Evolutionary conservation across 768 basidiomycete genomes (phyloP).

Genomic region (Scleroderma citrinum): DNA sequence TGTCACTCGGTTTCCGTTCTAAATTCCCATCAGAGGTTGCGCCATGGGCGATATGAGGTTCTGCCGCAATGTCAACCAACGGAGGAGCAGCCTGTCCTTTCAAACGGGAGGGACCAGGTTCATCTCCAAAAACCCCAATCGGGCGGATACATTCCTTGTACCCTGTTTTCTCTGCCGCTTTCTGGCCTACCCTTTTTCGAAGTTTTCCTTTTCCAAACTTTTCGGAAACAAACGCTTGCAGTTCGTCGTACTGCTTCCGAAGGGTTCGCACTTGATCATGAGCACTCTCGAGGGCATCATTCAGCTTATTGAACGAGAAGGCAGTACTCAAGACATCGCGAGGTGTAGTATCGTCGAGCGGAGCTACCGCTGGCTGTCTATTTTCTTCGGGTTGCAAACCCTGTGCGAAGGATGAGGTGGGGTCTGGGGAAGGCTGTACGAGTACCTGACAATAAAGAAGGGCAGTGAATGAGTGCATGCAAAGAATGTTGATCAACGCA

Average conservation of each 20-base stretch:
- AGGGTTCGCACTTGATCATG: slow-evolving; percentile 21
- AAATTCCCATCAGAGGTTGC: not conserved
- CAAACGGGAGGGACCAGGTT: not conserved
- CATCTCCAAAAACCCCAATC: too few species aligned
- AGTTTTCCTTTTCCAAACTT: slow-evolving; percentile 1
- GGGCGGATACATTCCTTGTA: too few species aligned
- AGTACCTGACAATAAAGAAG: not conserved
- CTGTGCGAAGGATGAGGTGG: not conserved
- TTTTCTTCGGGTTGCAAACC: not conserved
- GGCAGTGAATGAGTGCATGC: not conserved
- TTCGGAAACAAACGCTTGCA: slow-evolving; percentile 13
- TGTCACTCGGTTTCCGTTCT: not conserved
- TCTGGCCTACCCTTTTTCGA: not conserved
- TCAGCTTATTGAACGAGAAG: slow-evolving; percentile 22
- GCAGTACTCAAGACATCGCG: slow-evolving; percentile 3
- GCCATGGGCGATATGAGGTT: not conserved
- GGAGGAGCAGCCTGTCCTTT: not conserved
- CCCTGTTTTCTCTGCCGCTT: not conserved
- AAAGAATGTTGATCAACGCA: too few species aligned
- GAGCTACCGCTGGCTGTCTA: not conserved
- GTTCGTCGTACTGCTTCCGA: slow-evolving; percentile 21
- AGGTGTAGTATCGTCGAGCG: too few species aligned
- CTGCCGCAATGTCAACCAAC: not conserved
- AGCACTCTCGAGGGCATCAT: slow-evolving; percentile 16
- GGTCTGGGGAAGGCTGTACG: not conserved